These are phyloP conservation scores for Cordyceps cicadae DNA, from an alignment of 2,329 filamentous ascomycete genomes.

Conservation along the genomic window DNA sequence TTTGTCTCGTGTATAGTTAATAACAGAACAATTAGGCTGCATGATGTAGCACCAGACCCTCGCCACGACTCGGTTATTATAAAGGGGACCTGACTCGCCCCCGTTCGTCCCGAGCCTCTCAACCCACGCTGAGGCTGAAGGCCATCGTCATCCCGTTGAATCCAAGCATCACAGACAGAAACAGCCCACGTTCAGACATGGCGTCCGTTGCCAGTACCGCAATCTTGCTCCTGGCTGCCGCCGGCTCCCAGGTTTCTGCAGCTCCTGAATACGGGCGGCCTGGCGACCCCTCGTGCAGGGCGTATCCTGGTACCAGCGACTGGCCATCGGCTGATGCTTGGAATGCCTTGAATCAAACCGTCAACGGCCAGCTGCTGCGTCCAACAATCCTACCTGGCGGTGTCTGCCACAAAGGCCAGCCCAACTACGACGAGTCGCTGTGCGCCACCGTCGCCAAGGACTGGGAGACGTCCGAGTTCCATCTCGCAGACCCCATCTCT, in stretches of 20 bases:
- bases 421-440: slow-evolving; percentile 18
- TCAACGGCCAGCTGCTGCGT: not conserved
- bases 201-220: not conserved
- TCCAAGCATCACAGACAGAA: not conserved
- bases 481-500: slow-evolving; percentile 23
- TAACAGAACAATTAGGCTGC: not conserved
- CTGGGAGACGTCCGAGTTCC: slow-evolving; percentile 23
- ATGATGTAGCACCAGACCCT: not conserved
- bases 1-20: not conserved
- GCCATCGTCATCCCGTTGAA: not conserved
- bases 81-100: not conserved
- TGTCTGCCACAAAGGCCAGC: slow-evolving; percentile 22
- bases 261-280: not conserved
- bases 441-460: slow-evolving; percentile 20
- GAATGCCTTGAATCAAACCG: slow-evolving; percentile 2
- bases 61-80: not conserved
- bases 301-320: not conserved
- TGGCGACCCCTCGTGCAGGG: slow-evolving; percentile 1
- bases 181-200: not conserved
- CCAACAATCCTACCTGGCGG: slow-evolving; percentile 17
- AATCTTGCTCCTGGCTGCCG: not conserved
- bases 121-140: too few species aligned
- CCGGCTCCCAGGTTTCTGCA: not conserved
- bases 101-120: not conserved
- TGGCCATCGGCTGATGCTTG: slow-evolving; percentile 4